These are phyloP conservation scores for Macrolepiota dolichaula DNA, from an alignment of 768 basidiomycete genomes.

Conservation along the genomic window DNA sequence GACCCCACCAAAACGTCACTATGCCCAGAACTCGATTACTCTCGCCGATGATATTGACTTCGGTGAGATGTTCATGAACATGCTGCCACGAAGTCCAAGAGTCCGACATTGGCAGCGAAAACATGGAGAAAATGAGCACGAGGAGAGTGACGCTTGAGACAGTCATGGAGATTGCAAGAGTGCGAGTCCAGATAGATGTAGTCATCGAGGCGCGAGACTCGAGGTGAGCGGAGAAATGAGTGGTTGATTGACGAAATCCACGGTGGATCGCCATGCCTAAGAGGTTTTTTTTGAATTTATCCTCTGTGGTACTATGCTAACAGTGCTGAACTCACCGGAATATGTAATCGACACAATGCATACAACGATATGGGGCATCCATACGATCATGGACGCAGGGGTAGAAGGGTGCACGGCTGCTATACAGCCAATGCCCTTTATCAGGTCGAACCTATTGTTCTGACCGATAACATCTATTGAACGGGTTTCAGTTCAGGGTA, in stretches of 20 bases:
- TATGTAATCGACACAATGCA: slow-evolving; percentile 37
- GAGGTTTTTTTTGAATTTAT: background rate
- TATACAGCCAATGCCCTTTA: slow-evolving; percentile 53
- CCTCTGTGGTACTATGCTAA: background rate
- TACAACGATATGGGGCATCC: slow-evolving; percentile 42
- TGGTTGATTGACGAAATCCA: slow-evolving; percentile 20
- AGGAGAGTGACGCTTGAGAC: slow-evolving; percentile 42
- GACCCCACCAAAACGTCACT: slow-evolving; percentile 36
- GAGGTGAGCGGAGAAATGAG: slow-evolving; percentile 28
- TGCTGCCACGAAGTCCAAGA: slow-evolving; percentile 44
- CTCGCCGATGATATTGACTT: slow-evolving; percentile 30
- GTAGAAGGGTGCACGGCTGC: slow-evolving; percentile 43
- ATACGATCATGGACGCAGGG: slow-evolving; percentile 39
- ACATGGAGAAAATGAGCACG: slow-evolving; percentile 34
- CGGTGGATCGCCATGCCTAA: slow-evolving; percentile 34
- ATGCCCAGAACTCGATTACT: slow-evolving; percentile 23
- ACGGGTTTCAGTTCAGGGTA: slow-evolving; percentile 1
- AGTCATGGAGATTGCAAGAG: slow-evolving; percentile 44
- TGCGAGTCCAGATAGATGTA: slow-evolving; percentile 51
- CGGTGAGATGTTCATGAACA: slow-evolving; percentile 39
- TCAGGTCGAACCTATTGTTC: slow-evolving; percentile 61
- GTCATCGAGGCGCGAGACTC: slow-evolving; percentile 40
- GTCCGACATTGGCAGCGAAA: slow-evolving; percentile 25
- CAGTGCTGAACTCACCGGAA: slow-evolving; percentile 27
- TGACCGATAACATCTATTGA: slow-evolving; percentile 51